Evolutionary conservation across 1,139 yeast species (phyloP).

Genomic region (Pichia sp.): DNA sequence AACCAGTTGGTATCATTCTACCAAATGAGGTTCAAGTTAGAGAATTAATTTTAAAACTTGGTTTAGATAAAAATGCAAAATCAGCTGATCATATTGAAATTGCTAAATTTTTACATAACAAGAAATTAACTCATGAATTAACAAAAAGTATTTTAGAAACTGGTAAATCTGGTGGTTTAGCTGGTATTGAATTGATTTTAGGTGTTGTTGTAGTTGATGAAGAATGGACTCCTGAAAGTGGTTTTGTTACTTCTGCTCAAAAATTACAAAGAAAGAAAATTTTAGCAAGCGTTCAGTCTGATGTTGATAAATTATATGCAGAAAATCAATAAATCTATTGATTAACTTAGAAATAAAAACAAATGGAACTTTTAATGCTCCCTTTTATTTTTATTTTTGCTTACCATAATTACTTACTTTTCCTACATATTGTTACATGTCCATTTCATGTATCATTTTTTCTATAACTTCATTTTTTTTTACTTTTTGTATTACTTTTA

Average conservation of each 20-base stretch:
- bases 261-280: constrained; percentile 94
- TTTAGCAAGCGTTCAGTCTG: constrained; percentile 52
- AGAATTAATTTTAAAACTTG: constrained; percentile 50
- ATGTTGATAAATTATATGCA: constrained; percentile 53
- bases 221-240: constrained; percentile 98
- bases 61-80: constrained; percentile 36
- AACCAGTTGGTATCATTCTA: constrained; percentile 87
- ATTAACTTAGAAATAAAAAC: too few species aligned
- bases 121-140: constrained; percentile 50
- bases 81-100: constrained; percentile 39
- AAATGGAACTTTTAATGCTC: too few species aligned
- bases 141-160: constrained; percentile 59
- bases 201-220: constrained; percentile 76
- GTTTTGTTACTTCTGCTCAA: constrained; percentile 91
- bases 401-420: too few species aligned
- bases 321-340: constrained; percentile 14
- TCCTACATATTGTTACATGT: too few species aligned
- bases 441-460: too few species aligned
- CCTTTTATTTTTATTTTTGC: too few species aligned
- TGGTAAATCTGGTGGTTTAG: constrained; percentile 74
- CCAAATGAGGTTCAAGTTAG: constrained; percentile 69
- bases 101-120: constrained; percentile 50
- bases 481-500: too few species aligned
- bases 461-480: too few species aligned
- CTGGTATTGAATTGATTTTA: constrained; percentile 78